Percentiles rank a stretch among this genome's conserved stretches.
phyloP scores from a whole-genome alignment of 768 basidiomycete species.

The Pleurotus sapidus region DNA sequence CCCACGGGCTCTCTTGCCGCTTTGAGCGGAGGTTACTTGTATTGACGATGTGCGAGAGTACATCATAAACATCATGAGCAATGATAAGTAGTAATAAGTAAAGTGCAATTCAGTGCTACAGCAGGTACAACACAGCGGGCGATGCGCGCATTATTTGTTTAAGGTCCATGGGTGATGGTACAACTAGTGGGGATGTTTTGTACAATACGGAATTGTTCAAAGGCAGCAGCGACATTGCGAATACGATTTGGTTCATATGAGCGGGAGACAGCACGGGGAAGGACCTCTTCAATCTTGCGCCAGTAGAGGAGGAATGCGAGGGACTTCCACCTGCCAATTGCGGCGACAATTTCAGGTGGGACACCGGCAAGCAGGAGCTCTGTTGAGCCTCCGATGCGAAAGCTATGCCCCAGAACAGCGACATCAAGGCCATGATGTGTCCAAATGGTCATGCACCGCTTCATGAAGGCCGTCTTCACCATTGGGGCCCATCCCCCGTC shows the following conservation, averaged over 20 bases:
- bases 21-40: too few species aligned
- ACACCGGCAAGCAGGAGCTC: constrained; percentile 23
- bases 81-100: too few species aligned
- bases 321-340: constrained; percentile 30
- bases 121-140: too few species aligned
- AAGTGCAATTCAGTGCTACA: too few species aligned
- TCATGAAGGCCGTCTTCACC: constrained; percentile 11
- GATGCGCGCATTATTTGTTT: too few species aligned
- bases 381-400: constrained; percentile 24
- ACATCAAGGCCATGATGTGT: not conserved
- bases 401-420: constrained; percentile 19
- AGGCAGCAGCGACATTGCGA: not conserved
- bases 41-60: too few species aligned
- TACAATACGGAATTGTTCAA: not conserved
- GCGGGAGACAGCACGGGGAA: constrained; percentile 14
- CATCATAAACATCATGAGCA: too few species aligned
- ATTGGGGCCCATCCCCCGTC: constrained; percentile 6
- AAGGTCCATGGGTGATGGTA: too few species aligned
- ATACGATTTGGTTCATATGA: not conserved
- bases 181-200: not conserved
- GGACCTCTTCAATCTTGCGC: constrained; percentile 19
- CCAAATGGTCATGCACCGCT: constrained; percentile 14
- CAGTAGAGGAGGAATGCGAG: constrained; percentile 27
- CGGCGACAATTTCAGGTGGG: constrained; percentile 28
- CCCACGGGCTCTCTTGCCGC: too few species aligned